These are phyloP conservation scores for Geotrichum macrosporum DNA, from an alignment of 1,139 yeast species.

Conservation along the genomic window DNA sequence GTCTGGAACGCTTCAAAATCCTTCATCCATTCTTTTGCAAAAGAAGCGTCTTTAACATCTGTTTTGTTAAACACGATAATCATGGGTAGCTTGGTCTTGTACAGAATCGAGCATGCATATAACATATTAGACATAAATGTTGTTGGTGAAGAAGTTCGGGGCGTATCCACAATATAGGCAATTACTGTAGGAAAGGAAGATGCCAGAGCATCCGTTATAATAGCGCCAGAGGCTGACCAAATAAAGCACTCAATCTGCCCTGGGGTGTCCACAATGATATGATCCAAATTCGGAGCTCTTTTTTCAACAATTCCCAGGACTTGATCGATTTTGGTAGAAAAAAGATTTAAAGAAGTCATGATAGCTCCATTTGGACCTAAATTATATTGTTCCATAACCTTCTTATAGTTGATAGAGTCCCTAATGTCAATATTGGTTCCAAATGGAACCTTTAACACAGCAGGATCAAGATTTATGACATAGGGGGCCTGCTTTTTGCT, in stretches of 20 bases:
- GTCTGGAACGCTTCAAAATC: constrained; percentile 90
- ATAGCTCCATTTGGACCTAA: constrained; percentile 98
- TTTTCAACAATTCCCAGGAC: constrained; percentile 83
- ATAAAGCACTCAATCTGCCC: constrained; percentile 98
- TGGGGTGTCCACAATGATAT: constrained; percentile 92
- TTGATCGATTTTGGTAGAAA: constrained; percentile 94
- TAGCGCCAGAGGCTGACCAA: constrained; percentile 89
- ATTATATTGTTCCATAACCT: constrained; percentile 87
- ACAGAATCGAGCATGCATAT: constrained; percentile 93
- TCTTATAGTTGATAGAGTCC: constrained; percentile 91
- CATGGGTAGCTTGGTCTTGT: constrained; percentile 96
- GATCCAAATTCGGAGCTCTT: constrained; percentile 54
- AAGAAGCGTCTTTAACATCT: constrained; percentile 77
- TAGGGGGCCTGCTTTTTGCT: constrained; percentile 64
- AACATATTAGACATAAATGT: constrained; percentile 98
- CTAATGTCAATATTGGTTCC: constrained; percentile 94
- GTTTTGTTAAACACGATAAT: constrained; percentile 93
- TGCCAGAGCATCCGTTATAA: constrained; percentile 94
- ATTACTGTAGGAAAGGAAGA: constrained; percentile 92
- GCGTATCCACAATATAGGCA: constrained; percentile 95
- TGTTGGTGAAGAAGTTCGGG: constrained; percentile 88
- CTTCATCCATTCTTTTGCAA: constrained; percentile 96
- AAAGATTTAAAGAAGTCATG: constrained; percentile 86
- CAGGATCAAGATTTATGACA: constrained; percentile 93
- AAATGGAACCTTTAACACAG: constrained; percentile 86